These are phyloP conservation scores for Gossypium schwendimanii DNA, from an alignment of 441 rosid genomes.

Conservation along the genomic window DNA sequence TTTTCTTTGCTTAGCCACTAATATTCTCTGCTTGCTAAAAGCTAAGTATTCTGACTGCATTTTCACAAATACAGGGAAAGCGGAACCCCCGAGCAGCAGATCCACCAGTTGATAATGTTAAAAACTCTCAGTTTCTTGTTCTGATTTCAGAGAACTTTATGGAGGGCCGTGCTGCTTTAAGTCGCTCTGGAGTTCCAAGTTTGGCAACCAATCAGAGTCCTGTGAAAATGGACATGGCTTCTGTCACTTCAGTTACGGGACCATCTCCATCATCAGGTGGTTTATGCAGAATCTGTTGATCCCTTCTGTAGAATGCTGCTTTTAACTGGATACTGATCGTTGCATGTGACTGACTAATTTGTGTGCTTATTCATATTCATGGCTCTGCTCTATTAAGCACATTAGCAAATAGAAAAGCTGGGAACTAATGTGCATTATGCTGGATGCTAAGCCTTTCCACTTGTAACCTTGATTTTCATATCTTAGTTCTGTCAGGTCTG, in stretches of 20 bases:
- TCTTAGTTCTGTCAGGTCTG: background rate
- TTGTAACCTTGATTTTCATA: background rate
- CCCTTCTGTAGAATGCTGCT: slow-evolving; percentile 3
- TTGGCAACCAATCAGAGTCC: slow-evolving; percentile 66
- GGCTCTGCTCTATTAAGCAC: background rate
- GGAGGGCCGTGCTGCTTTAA: slow-evolving; percentile 88
- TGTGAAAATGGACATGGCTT: slow-evolving; percentile 71
- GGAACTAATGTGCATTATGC: background rate
- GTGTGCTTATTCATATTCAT: background rate
- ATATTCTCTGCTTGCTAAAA: slow-evolving; percentile 6
- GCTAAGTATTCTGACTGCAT: slow-evolving; percentile 14
- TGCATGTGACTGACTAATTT: slow-evolving; percentile 2
- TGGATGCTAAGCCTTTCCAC: background rate
- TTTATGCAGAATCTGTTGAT: slow-evolving; percentile 14
- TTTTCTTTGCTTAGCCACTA: background rate
- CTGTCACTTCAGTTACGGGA: slow-evolving; percentile 56
- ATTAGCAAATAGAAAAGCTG: background rate
- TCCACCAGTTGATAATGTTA: slow-evolving; percentile 53
- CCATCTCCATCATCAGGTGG: slow-evolving; percentile 67
- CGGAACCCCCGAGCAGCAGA: slow-evolving; percentile 57
- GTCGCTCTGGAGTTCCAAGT: slow-evolving; percentile 58
- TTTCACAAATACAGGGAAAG: slow-evolving; percentile 55
- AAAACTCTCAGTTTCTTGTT: slow-evolving; percentile 74
- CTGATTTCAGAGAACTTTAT: slow-evolving; percentile 79
- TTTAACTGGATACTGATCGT: background rate